Percentiles rank a stretch among this genome's conserved stretches.
These are phyloP conservation scores for Cryptosporidium tyzzeri DNA, from an alignment of 169 alveolate genomes.

Conservation along the genomic window DNA sequence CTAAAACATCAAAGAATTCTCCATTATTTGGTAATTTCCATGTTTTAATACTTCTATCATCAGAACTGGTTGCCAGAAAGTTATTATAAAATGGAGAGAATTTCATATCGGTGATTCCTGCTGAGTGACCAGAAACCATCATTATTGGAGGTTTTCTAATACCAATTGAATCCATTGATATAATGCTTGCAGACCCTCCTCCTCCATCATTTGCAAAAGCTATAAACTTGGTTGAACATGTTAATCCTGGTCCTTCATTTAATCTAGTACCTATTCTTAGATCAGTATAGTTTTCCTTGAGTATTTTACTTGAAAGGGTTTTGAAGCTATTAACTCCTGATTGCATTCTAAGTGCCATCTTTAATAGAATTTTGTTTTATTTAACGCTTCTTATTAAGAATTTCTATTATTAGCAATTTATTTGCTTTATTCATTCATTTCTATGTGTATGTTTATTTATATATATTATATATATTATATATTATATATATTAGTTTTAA, in stretches of 20 bases:
- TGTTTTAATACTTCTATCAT: conserved; percentile 47
- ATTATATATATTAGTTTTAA: too few species aligned
- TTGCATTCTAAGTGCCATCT: conserved; percentile 13
- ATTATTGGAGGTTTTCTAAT: conserved; percentile 70
- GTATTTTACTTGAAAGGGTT: conserved; percentile 21
- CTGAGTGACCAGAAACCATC: conserved; percentile 68
- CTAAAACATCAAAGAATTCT: conserved; percentile 51
- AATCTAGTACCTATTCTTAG: conserved; percentile 63
- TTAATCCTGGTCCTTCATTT: conserved; percentile 52
- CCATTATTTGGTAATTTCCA: conserved; percentile 64
- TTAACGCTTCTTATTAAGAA: background rate
- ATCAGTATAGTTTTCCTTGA: conserved; percentile 49
- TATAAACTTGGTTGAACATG: conserved; percentile 54
- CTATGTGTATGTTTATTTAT: background rate
- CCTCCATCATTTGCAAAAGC: conserved; percentile 77
- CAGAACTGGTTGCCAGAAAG: conserved; percentile 61
- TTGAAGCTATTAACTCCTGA: conserved; percentile 18
- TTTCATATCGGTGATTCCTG: conserved; percentile 66
- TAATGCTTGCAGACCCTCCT: conserved; percentile 65
- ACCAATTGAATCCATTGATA: conserved; percentile 58
- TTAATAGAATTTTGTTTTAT: background rate
- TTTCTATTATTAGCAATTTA: background rate
- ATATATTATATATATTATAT: background rate
- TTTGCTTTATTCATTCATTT: background rate
- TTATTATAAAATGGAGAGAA: conserved; percentile 66